Evolutionary conservation across 352 stramenopile genomes (phyloP), one percentile per base, ranked within the genome.

Genomic region (Detonula confervacea): DNA sequence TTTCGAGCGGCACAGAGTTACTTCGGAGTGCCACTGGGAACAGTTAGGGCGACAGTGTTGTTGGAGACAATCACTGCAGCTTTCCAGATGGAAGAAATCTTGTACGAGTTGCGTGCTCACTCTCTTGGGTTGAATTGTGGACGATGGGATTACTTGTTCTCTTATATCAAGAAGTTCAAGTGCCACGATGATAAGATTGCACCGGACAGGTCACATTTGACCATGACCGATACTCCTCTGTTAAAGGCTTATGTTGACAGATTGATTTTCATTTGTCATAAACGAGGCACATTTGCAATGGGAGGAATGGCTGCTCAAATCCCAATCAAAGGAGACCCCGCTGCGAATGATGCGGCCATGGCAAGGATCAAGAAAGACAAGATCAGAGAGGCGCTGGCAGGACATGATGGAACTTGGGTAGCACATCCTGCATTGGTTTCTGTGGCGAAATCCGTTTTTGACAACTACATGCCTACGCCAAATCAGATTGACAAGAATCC

Each of bases 111-210:
- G 54, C 93, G 95, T 35, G 91, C 98, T 66, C 96, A 99, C 90
- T 98, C 95, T 44, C 91, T 96, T 27, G 97, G 96, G n/a, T 89
- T 99, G 44, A 99, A 99, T 87, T 98, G 96, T 75, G 97, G 97
- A 27, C 95, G 96, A 60, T 99, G 96, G 96, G 96, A 98, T 88
- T 98, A 98, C 82, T 96, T 98, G 47, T 98, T 98, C 84, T 98
- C 94, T 33, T 98, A 97, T 88, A 98, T 98, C 79, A 98, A 98
- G 87, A 92, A 91, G 86, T 93, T 98, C 55, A 95, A 96, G 77
- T 94, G 95, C 79, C 95, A 97, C 80, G 42, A 76, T n/a, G 88
- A 96, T 84, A 98, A 96, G 67, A 90, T 98, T 33, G 91, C 97
- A 56, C 96, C 96, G 3, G 96, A 98, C 84, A 92, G 96, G 27